These are phyloP conservation scores for Dittrichia graveolens DNA, from an alignment of 129 eudicot species.

Conservation along the genomic window DNA sequence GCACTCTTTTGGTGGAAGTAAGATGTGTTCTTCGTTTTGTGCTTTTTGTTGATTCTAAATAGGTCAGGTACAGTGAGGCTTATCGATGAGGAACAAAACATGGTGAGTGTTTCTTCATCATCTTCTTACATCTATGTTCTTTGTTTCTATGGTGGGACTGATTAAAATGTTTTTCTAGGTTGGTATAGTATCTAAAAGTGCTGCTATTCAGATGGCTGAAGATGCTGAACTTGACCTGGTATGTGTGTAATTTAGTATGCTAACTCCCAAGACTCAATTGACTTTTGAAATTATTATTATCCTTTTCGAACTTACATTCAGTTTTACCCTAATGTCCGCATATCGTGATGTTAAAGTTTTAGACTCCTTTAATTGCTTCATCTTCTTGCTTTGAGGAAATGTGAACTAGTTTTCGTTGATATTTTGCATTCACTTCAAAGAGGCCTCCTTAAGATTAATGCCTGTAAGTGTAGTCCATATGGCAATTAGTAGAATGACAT, in stretches of 20 bases:
- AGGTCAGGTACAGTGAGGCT: conserved; percentile 90
- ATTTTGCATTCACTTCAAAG: neutral
- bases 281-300: neutral
- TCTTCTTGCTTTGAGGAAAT: neutral
- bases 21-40: conserved; percentile 6
- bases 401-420: neutral
- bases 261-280: neutral
- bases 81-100: conserved; percentile 75
- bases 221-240: conserved; percentile 93
- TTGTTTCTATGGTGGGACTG: neutral
- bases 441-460: neutral
- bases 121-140: neutral
- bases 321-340: too few species aligned
- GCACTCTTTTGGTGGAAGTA: neutral
- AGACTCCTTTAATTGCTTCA: neutral
- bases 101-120: conserved; percentile 53
- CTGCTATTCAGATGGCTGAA: conserved; percentile 83
- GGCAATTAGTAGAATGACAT: neutral
- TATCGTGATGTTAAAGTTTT: too few species aligned
- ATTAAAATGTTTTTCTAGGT: conserved; percentile 48
- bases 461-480: neutral
- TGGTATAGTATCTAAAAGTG: conserved; percentile 74
- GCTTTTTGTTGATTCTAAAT: conserved; percentile 25
- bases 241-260: conserved; percentile 26
- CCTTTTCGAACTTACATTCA: conserved; percentile 9